Percentiles rank a stretch among this genome's conserved stretches.
Evolutionary conservation across 768 basidiomycete species (phyloP).

Genomic region (Rhodotorula diobovata): DNA sequence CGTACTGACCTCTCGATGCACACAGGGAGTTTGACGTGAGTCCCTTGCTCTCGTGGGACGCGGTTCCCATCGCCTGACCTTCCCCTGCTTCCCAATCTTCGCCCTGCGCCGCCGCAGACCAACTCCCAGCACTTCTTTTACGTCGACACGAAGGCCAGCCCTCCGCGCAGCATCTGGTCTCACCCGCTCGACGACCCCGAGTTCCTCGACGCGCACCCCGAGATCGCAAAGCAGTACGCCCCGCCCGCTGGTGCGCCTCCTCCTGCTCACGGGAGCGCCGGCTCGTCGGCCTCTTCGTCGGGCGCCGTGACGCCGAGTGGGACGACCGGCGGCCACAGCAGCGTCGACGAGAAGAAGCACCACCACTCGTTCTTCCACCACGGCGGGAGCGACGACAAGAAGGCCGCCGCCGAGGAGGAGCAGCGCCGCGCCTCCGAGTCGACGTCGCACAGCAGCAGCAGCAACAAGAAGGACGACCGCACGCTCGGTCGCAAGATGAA

Average conservation of each 20-base stretch:
- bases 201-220: slow-evolving; percentile 30
- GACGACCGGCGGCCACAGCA: neutral
- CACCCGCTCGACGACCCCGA: slow-evolving; percentile 41
- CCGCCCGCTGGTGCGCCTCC: neutral
- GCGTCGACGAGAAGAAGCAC: neutral
- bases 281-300: neutral
- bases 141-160: slow-evolving; percentile 41
- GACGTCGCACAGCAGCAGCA: neutral
- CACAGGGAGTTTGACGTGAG: slow-evolving; percentile 39
- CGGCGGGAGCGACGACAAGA: neutral
- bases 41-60: neutral
- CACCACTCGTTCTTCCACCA: neutral
- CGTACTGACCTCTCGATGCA: neutral
- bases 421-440: neutral
- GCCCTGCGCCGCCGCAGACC: neutral
- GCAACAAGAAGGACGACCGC: slow-evolving; percentile 24
- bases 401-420: neutral
- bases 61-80: neutral
- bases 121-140: slow-evolving; percentile 40
- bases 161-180: slow-evolving; percentile 43
- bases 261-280: neutral
- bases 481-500: slow-evolving; percentile 40
- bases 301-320: no score
- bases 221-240: slow-evolving; percentile 8
- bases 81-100: neutral